These are phyloP conservation scores for Microthyrium microscopicum DNA, from an alignment of 2,329 filamentous ascomycete genomes.

Conservation along the genomic window DNA sequence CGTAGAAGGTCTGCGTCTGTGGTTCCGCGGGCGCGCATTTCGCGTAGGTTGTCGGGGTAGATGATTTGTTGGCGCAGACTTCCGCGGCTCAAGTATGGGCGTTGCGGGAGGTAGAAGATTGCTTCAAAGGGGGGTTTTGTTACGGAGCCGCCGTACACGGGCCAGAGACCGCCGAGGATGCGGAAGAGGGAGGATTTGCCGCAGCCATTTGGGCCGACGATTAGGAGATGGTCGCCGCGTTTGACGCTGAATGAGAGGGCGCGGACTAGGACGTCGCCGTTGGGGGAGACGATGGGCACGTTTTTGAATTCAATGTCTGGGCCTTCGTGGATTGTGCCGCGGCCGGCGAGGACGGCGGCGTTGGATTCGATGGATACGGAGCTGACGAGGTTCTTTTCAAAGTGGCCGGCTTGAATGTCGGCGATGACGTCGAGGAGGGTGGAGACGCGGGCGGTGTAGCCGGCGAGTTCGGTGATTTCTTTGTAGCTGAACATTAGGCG, in stretches of 20 bases:
- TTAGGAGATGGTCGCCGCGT: slow-evolving; percentile 77
- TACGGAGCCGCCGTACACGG: slow-evolving; percentile 88
- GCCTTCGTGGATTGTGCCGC: slow-evolving; percentile 70
- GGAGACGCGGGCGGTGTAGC: slow-evolving; percentile 84
- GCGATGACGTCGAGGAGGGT: slow-evolving; percentile 86
- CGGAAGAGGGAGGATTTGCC: slow-evolving; percentile 93
- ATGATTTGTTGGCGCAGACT: slow-evolving; percentile 93
- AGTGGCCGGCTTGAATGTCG: slow-evolving; percentile 75
- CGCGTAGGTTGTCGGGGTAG: slow-evolving; percentile 76
- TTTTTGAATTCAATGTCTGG: slow-evolving; percentile 69
- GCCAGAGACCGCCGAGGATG: slow-evolving; percentile 91
- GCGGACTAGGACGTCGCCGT: slow-evolving; percentile 79
- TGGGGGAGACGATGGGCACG: slow-evolving; percentile 92
- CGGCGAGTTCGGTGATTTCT: slow-evolving; percentile 88
- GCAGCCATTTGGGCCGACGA: slow-evolving; percentile 92
- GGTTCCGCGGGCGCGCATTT: slow-evolving; percentile 71
- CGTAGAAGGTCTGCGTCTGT: slow-evolving; percentile 65
- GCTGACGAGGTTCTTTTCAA: slow-evolving; percentile 92
- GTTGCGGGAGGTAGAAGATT: slow-evolving; percentile 96
- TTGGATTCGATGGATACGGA: slow-evolving; percentile 71
- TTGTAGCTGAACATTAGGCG: slow-evolving; percentile 97
- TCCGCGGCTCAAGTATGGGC: slow-evolving; percentile 81
- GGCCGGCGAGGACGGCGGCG: slow-evolving; percentile 62
- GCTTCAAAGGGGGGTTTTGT: slow-evolving; percentile 80
- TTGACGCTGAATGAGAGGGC: slow-evolving; percentile 75